Evolutionary conservation across 164 flowering plant genomes (phyloP).

Genomic region (Vitis vinifera): DNA sequence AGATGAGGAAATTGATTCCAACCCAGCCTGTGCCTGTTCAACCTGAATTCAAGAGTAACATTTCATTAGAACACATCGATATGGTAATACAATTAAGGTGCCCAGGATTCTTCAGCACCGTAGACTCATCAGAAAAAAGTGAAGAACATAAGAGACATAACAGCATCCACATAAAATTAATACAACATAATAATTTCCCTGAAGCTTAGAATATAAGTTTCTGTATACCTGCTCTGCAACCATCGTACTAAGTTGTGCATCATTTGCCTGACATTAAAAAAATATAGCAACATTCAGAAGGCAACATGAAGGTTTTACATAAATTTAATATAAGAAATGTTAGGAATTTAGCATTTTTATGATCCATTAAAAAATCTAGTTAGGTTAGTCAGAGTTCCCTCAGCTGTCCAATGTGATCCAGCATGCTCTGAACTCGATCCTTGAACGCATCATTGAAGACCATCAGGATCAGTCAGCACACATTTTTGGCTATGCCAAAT

Average conservation of each 20-base stretch:
- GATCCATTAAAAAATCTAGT: too few species aligned
- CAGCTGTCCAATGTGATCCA: too few species aligned
- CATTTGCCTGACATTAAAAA: constrained; percentile 73
- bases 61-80: background rate
- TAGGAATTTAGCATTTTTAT: too few species aligned
- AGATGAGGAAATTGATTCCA: constrained; percentile 76
- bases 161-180: background rate
- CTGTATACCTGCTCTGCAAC: constrained; percentile 89
- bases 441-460: too few species aligned
- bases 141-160: background rate
- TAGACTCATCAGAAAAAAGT: background rate
- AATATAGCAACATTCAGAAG: constrained; percentile 6
- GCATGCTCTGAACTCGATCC: too few species aligned
- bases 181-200: background rate
- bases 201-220: background rate
- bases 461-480: too few species aligned
- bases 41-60: constrained; percentile 49
- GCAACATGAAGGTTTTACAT: background rate
- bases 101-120: background rate
- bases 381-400: too few species aligned
- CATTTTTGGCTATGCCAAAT: too few species aligned
- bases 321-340: background rate
- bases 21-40: constrained; percentile 85
- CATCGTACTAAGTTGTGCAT: constrained; percentile 99
- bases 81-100: background rate